phyloP scores from a whole-genome alignment of 129 eudicot species.

The Dittrichia graveolens region DNA sequence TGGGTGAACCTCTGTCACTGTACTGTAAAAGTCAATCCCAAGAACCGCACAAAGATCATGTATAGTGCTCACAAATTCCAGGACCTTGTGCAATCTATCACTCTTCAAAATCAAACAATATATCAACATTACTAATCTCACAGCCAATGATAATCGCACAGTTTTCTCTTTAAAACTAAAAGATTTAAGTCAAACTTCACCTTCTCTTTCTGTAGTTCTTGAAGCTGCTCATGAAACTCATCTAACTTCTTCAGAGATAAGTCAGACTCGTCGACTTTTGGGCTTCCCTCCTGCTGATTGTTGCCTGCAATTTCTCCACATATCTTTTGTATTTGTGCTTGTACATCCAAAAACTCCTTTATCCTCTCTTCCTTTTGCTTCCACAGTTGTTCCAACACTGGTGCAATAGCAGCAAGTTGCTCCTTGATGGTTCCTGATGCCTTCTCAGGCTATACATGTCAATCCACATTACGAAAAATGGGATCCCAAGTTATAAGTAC shows the following conservation, averaged over 20 bases:
- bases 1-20: constrained; percentile 94
- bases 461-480: constrained; percentile 22
- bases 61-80: constrained; percentile 87
- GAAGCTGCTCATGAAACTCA: constrained; percentile 73
- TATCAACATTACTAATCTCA: constrained; percentile 3
- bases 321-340: constrained; percentile 74
- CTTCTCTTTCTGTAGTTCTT: constrained; percentile 94
- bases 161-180: not conserved
- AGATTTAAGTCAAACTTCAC: constrained; percentile 29
- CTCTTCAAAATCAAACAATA: constrained; percentile 58
- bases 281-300: constrained; percentile 56
- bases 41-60: constrained; percentile 97
- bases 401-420: constrained; percentile 88
- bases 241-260: constrained; percentile 72
- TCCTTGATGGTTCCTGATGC: constrained; percentile 91
- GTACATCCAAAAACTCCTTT: constrained; percentile 73
- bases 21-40: constrained; percentile 79
- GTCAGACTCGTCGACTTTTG: constrained; percentile 77
- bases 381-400: constrained; percentile 72
- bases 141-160: not conserved
- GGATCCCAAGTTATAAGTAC: not conserved
- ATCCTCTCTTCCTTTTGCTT: constrained; percentile 85
- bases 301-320: constrained; percentile 82
- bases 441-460: constrained; percentile 74
- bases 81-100: constrained; percentile 92